Base-by-base conservation (phyloP, 2,329 filamentous ascomycete genomes). In the Sporothrix sp. region DNA sequence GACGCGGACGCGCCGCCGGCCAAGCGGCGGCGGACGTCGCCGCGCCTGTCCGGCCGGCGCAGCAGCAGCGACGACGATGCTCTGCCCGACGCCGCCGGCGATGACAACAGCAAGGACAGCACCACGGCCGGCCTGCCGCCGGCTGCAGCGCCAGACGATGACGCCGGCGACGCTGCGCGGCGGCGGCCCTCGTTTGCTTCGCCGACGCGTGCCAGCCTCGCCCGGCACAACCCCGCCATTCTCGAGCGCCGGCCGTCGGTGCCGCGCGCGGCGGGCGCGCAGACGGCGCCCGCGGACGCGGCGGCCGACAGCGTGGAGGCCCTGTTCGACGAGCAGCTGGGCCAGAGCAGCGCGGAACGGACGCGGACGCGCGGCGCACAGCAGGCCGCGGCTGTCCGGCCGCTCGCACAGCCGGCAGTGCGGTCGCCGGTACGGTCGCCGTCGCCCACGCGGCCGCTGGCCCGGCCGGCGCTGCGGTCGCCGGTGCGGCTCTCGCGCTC, bases 1-100 rank as follows among this genome's bases (percentile, higher is more conserved):
- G 28, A 51, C 35, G 30, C 28, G 73, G 76, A 79, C 56, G 68
- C 72, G 50, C 78, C 80, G 23, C 76, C 80, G 42, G 69, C 78
- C 5, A 85, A 86, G 65, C 72, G 80, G 61, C 76, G 80, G 60
- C 81, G 80, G 61, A 80, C 72, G 20, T 82, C 79, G 54, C 75
- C 79, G 16, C 71, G 70, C 20, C 71, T 69, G 21, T 70, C 70
- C 7, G 60, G 72, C 44, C 60, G 68, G 20, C 61, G 53, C 46
- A 53, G 52, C 45, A 32, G 36, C 37, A 55, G 20, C 48, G 56
- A 37, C 21, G 63, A 60, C 9, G 25, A 30, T 47, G 25, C 35
- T 1, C 25, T 14, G 4, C 32, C 16, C 7, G 7, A 3, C 30
- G 28, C 20, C 13, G 39, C 16, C 7, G 7, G n/a, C 30, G 4